A percentile compares a stretch with the other conserved stretches of the same genome.
Conservation (phyloP, 1,284 basidiomycete genomes). For the Mycosarcoma mackinlayi region DNA sequence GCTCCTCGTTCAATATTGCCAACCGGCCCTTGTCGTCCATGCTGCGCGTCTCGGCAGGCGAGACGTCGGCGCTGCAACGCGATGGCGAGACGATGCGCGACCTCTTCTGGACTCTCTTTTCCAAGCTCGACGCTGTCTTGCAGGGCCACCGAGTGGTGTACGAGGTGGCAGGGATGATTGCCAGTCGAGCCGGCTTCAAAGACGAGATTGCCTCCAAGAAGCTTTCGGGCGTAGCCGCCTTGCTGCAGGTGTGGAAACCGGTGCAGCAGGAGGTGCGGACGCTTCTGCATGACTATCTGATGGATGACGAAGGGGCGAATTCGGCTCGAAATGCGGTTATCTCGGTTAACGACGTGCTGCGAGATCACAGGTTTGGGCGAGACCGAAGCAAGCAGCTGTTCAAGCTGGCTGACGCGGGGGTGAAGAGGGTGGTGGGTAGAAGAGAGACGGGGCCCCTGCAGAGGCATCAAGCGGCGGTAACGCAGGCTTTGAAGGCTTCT, state of each 20-base stretch:
- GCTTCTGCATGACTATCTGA: conserved; percentile 89
- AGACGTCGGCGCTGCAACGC: conserved; percentile 55
- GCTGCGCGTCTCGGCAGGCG: conserved; percentile 53
- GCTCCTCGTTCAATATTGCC: conserved; percentile 46
- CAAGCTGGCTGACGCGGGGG: conserved; percentile 78
- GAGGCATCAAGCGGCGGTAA: conserved; percentile 85
- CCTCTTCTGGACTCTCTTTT: conserved; percentile 97
- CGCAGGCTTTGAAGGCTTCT: conserved; percentile 83
- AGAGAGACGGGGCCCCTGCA: conserved; percentile 74
- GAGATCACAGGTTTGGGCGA: conserved; percentile 52
- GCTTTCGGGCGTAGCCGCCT: conserved; percentile 49
- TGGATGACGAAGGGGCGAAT: conserved; percentile 84
- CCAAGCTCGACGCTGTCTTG: conserved; percentile 93
- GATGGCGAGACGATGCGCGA: conserved; percentile 73
- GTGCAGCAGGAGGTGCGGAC: conserved; percentile 85
- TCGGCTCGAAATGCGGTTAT: conserved; percentile 85
- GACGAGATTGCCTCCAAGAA: conserved; percentile 41
- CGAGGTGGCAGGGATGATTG: conserved; percentile 75
- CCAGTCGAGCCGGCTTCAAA: conserved; percentile 47
- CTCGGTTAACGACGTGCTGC: conserved; percentile 91
- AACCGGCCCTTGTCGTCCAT: conserved; percentile 32
- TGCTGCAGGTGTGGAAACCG: conserved; percentile 90
- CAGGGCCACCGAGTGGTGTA: conserved; percentile 91
- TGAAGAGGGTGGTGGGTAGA: conserved; percentile 67
- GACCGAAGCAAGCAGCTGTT: conserved; percentile 74